These are phyloP conservation scores for Penicillium macrosclerotiorum DNA, from an alignment of 495 filamentous ascomycete genomes.

Conservation along the genomic window DNA sequence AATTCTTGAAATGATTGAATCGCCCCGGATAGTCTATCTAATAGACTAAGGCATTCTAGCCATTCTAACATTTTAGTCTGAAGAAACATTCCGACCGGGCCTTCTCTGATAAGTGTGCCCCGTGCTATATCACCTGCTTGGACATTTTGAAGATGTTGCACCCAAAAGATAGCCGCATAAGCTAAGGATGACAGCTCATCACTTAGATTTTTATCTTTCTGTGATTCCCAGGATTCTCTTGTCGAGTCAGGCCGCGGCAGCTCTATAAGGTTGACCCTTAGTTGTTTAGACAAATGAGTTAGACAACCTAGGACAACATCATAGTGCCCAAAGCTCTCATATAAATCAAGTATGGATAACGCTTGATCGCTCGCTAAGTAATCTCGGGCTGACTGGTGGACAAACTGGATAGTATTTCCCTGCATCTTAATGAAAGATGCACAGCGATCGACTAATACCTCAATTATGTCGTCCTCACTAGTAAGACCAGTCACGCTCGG, in stretches of 20 bases:
- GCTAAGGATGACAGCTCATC: conserved; percentile 11
- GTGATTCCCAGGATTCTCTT: background rate
- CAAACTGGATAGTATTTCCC: conserved; percentile 14
- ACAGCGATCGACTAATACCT: conserved; percentile 3
- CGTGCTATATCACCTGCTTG: background rate
- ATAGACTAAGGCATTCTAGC: conserved; percentile 27
- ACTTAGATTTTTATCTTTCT: background rate
- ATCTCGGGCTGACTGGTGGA: conserved; percentile 21
- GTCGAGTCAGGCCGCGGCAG: conserved; percentile 8
- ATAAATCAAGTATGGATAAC: conserved; percentile 3
- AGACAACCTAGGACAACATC: conserved; percentile 19
- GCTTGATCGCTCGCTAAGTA: conserved; percentile 13
- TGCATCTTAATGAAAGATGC: conserved; percentile 20
- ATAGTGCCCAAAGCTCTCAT: conserved; percentile 16
- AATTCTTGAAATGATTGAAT: conserved; percentile 8
- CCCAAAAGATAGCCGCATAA: conserved; percentile 21
- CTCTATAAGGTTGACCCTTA: conserved; percentile 17
- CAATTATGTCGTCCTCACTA: background rate
- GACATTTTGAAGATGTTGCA: conserved; percentile 11
- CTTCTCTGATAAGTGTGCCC: background rate
- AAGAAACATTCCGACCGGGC: conserved; percentile 11
- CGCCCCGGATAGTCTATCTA: conserved; percentile 17
- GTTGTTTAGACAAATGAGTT: conserved; percentile 12
- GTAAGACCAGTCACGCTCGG: background rate
- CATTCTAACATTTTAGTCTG: conserved; percentile 21